Evolutionary conservation across 495 filamentous ascomycete genomes (phyloP).

Genomic region (Aspergillus campestris): DNA sequence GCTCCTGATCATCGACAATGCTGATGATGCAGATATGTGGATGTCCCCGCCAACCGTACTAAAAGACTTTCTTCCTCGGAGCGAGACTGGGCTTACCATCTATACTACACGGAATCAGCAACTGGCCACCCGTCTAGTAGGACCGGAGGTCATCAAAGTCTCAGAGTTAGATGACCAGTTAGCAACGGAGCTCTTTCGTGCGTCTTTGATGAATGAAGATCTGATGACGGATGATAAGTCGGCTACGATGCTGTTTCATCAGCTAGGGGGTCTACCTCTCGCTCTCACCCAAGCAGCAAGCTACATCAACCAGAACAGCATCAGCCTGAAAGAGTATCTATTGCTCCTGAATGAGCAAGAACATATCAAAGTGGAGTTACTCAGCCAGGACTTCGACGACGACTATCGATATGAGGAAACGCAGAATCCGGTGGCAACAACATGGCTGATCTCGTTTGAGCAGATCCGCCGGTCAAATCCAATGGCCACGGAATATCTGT

Average conservation of each 20-base stretch:
- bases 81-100: slow-evolving; percentile 23
- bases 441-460: slow-evolving; percentile 43
- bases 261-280: slow-evolving; percentile 35
- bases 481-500: slow-evolving; percentile 31
- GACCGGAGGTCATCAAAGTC: slow-evolving; percentile 13
- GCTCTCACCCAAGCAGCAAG: slow-evolving; percentile 41
- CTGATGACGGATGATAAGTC: slow-evolving; percentile 11
- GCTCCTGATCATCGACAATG: slow-evolving; percentile 32
- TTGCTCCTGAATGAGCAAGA: slow-evolving; percentile 23
- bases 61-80: slow-evolving; percentile 30
- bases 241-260: slow-evolving; percentile 20
- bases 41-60: slow-evolving; percentile 6
- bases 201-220: slow-evolving; percentile 11
- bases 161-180: slow-evolving; percentile 9
- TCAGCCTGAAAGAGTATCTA: slow-evolving; percentile 19
- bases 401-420: slow-evolving; percentile 22
- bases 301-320: slow-evolving; percentile 35
- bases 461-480: slow-evolving; percentile 25
- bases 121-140: slow-evolving; percentile 14
- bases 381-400: slow-evolving; percentile 34
- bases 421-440: slow-evolving; percentile 32
- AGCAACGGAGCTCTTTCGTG: slow-evolving; percentile 7
- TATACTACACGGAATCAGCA: slow-evolving; percentile 22
- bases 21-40: slow-evolving; percentile 21
- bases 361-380: slow-evolving; percentile 19